Evolutionary conservation across 192 early-diverging fungal species (phyloP).

Genomic region (Martensiomyces pterosporus): DNA sequence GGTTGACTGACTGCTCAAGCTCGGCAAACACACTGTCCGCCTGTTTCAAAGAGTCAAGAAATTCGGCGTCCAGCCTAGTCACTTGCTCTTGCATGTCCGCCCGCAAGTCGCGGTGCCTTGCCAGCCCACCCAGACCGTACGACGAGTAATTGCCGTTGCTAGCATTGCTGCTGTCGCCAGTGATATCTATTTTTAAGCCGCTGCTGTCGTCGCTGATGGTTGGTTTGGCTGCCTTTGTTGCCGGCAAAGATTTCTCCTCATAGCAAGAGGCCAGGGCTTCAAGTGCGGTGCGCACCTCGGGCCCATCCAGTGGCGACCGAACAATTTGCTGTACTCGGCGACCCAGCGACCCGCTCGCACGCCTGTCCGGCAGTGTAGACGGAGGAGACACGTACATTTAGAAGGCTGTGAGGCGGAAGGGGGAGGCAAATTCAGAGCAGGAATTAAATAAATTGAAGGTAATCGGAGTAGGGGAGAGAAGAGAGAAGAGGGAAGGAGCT

Average conservation of each 20-base stretch:
- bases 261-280: slow-evolving; percentile 24
- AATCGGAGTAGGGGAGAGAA: background rate
- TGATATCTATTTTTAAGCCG: background rate
- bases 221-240: too few species aligned
- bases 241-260: too few species aligned
- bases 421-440: background rate
- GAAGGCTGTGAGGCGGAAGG: too few species aligned
- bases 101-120: slow-evolving; percentile 25
- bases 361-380: too few species aligned
- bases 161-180: too few species aligned
- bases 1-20: slow-evolving; percentile 19
- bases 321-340: slow-evolving; percentile 34
- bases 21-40: slow-evolving; percentile 31
- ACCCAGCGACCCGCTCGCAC: slow-evolving; percentile 23
- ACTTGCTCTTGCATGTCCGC: slow-evolving; percentile 22
- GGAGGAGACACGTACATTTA: too few species aligned
- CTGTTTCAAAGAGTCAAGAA: slow-evolving; percentile 18
- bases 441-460: background rate
- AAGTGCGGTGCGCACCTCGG: slow-evolving; percentile 17
- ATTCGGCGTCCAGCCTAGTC: slow-evolving; percentile 22
- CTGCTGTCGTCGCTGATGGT: slow-evolving; percentile 2
- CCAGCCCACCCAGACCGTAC: background rate
- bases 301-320: slow-evolving; percentile 23
- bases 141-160: too few species aligned
- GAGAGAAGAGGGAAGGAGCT: background rate